Evolutionary conservation across 2,329 filamentous ascomycete species (phyloP).

Genomic region (Chaetomiaceae sp.): DNA sequence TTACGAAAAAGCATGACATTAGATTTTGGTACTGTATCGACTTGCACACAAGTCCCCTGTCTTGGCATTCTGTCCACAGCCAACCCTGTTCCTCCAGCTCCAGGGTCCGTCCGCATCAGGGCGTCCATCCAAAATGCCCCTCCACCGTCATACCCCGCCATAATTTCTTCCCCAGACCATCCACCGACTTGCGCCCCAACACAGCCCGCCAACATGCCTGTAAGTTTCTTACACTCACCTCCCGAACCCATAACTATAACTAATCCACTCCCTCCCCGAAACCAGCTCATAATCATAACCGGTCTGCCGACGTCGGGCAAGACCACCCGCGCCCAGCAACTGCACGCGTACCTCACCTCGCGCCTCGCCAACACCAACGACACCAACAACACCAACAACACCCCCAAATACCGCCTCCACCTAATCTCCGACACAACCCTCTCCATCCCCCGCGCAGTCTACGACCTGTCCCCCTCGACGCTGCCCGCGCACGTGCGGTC

Average conservation of each 20-base stretch:
- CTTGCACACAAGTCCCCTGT: too few relatives aligned
- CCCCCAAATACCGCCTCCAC: constrained; percentile 55
- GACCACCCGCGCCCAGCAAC: constrained; percentile 60
- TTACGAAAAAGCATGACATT: too few relatives aligned
- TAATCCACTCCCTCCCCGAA: neutral
- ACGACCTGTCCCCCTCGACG: constrained; percentile 54
- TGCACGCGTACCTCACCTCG: constrained; percentile 58
- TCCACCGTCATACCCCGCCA: too few relatives aligned
- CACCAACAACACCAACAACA: neutral
- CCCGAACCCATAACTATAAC: neutral
- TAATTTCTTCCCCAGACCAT: too few relatives aligned
- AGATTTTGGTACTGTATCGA: too few relatives aligned
- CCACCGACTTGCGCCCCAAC: too few relatives aligned
- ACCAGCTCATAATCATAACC: constrained; percentile 62
- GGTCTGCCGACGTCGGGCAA: constrained; percentile 66
- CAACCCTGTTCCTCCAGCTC: too few relatives aligned
- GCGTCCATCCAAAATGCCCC: too few relatives aligned
- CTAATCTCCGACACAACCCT: constrained; percentile 70
- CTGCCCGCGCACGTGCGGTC: constrained; percentile 59
- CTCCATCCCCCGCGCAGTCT: constrained; percentile 64
- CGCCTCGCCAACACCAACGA: constrained; percentile 40
- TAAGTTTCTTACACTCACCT: constrained; percentile 4
- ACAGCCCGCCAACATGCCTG: constrained; percentile 15
- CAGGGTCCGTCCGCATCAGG: too few relatives aligned
- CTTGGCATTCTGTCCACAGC: too few relatives aligned